Conservation (phyloP, 2,329 filamentous ascomycete genomes). For the Epichloe baconii region DNA sequence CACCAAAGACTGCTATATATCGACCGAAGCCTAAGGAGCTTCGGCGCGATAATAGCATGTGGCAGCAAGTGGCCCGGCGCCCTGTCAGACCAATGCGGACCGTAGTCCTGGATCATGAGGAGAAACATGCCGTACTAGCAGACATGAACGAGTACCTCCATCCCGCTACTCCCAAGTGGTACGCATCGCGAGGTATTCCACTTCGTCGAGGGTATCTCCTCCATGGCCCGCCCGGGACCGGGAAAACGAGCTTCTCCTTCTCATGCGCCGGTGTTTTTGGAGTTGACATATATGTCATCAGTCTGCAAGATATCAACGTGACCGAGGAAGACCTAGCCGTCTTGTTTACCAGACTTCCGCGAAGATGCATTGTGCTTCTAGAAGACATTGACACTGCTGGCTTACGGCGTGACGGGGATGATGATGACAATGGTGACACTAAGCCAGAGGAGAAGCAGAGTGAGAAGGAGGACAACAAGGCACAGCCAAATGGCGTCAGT, state of each 20-base stretch:
- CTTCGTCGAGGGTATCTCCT: slow-evolving; percentile 68
- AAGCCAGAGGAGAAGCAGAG: slow-evolving; percentile 3
- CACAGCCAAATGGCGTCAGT: slow-evolving; percentile 18
- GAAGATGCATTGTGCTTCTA: slow-evolving; percentile 50
- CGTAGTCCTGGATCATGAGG: slow-evolving; percentile 54
- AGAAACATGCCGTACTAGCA: slow-evolving; percentile 52
- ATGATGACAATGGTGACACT: slow-evolving; percentile 15
- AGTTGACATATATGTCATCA: slow-evolving; percentile 52
- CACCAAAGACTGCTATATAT: slow-evolving; percentile 44
- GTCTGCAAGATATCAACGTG: slow-evolving; percentile 40
- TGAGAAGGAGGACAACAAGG: slow-evolving; percentile 10
- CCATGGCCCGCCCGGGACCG: slow-evolving; percentile 61
- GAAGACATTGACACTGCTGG: slow-evolving; percentile 56
- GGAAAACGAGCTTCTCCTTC: slow-evolving; percentile 57
- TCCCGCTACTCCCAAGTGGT: slow-evolving; percentile 57
- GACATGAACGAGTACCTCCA: slow-evolving; percentile 73
- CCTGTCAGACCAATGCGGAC: slow-evolving; percentile 61
- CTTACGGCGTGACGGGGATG: slow-evolving; percentile 29
- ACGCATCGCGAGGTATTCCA: slow-evolving; percentile 61
- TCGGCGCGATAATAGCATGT: slow-evolving; percentile 33
- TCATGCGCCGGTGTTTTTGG: slow-evolving; percentile 53
- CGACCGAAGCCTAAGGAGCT: slow-evolving; percentile 34
- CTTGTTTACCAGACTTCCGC: slow-evolving; percentile 47
- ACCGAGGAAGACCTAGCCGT: slow-evolving; percentile 47
- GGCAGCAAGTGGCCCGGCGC: slow-evolving; percentile 45